Base-by-base conservation (phyloP, 129 eudicot genomes). In the Artemisia tridentata region DNA sequence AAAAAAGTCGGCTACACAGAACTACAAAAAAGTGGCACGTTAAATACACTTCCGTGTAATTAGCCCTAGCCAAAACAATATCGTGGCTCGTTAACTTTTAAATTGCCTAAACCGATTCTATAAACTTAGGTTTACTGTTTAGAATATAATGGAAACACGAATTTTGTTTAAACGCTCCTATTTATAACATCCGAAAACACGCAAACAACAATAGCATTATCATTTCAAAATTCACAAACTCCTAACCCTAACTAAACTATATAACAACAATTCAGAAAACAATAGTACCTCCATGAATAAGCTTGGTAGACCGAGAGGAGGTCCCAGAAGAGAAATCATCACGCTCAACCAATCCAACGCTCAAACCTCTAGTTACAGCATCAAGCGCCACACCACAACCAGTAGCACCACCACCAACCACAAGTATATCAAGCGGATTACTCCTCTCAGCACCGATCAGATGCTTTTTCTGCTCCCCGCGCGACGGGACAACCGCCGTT, bases 301-400 rank as follows among this genome's bases (percentile, higher is more conserved):
- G 79, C 71, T 92, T 92, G 3, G 98, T 88, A 7, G 95, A 92
- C 56, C 96, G 73, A 1, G 98, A 92, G 5, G 98, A 92, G 4
- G 98, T 92, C 18, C 98, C 98, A 3, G 98, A 86, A 0, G 98
- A 79, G 74, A 92, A 92, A 47, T 92, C 96, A 62, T 92, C 96
- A 1, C 98, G 73, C 82, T 92, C 98, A 7, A 88, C 98, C 43
- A 88, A 89, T 12, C 98, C 98, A n/a, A 91, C 96, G 10, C 96
- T 88, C 10, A 88, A 87, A 0, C 98, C 98, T 34, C 98, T 84
- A 12, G 95, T 84, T 25, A 75, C 91, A n/a, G 95, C 98, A 73
- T 92, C 98, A 27, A 92, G 95, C 7, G 98, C 98, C 19, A 79
- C 98, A 9, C 98, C 96, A 63, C 96, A 82, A 3, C 96, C 98